Conservation (phyloP, 208 protist genomes). For the Trypanosoma theileri region DNA sequence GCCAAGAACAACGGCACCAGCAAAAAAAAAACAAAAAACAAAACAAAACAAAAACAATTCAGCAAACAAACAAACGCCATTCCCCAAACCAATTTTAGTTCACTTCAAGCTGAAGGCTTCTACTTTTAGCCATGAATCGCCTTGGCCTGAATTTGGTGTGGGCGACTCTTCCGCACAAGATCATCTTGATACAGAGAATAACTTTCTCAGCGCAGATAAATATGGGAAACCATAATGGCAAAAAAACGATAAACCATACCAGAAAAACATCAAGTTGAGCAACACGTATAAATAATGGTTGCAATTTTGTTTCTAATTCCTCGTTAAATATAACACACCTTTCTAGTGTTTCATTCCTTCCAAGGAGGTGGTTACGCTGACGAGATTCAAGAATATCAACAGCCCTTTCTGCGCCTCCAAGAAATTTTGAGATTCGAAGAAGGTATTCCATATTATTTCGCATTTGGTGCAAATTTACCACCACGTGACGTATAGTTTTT, state of each 20-base stretch:
- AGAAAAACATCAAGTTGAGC: slow-evolving; percentile 1
- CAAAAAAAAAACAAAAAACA: no score
- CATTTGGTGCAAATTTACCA: slow-evolving; percentile 7
- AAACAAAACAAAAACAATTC: no score
- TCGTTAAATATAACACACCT: slow-evolving; percentile 25
- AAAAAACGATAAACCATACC: slow-evolving; percentile 1
- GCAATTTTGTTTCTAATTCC: neutral
- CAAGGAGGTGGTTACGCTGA: slow-evolving; percentile 45
- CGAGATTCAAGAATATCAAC: slow-evolving; percentile 51
- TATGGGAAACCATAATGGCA: neutral
- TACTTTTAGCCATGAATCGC: no score
- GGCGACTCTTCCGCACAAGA: neutral
- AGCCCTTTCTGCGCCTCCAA: slow-evolving; percentile 40
- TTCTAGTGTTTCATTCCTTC: slow-evolving; percentile 33
- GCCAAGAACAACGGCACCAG: no score
- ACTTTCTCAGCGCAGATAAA: neutral
- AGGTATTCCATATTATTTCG: slow-evolving; percentile 28
- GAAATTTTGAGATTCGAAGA: slow-evolving; percentile 26
- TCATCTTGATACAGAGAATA: neutral
- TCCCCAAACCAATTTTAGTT: no score
- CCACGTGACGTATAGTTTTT: slow-evolving; percentile 24
- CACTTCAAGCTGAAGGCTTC: no score
- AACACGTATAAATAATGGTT: neutral
- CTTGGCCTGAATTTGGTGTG: no score
- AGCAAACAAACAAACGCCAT: no score